These are phyloP conservation scores for Helianthus tuberosus DNA, from an alignment of 129 eudicot species.

Conservation along the genomic window DNA sequence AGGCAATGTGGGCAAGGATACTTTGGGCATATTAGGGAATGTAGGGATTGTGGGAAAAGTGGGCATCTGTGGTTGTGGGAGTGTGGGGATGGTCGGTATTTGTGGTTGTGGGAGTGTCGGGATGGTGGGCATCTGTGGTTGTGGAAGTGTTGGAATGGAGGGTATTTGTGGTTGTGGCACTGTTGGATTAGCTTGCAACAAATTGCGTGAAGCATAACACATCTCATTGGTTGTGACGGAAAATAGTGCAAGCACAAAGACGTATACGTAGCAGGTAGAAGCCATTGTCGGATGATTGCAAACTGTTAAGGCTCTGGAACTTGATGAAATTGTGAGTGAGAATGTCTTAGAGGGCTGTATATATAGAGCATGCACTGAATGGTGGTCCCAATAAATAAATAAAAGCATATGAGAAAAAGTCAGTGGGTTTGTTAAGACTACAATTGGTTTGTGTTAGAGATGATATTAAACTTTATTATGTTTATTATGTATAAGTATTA, in stretches of 20 bases:
- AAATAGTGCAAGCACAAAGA: background rate
- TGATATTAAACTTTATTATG: no score
- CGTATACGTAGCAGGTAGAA: background rate
- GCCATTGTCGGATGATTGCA: slow-evolving; percentile 15
- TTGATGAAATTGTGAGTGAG: background rate
- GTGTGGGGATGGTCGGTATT: slow-evolving; percentile 26
- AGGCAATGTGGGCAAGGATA: slow-evolving; percentile 32
- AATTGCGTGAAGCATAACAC: slow-evolving; percentile 28
- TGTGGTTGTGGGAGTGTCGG: slow-evolving; percentile 32
- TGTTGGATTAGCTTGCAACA: slow-evolving; percentile 29
- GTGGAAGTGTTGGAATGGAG: slow-evolving; percentile 21
- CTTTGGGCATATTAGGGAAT: slow-evolving; percentile 30
- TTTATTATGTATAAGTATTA: no score
- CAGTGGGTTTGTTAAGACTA: no score
- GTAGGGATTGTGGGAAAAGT: slow-evolving; percentile 20
- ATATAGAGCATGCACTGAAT: background rate
- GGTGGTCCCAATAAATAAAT: no score
- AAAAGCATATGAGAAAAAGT: no score
- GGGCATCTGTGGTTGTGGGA: slow-evolving; percentile 38
- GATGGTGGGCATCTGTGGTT: slow-evolving; percentile 29
- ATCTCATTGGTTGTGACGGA: slow-evolving; percentile 23
- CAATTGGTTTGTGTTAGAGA: no score
- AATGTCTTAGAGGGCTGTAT: background rate
- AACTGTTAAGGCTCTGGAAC: background rate
- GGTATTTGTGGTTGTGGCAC: slow-evolving; percentile 31